These are phyloP conservation scores for Alternaria novae-zelandiae DNA, from an alignment of 2,329 filamentous ascomycete species.

Conservation along the genomic window DNA sequence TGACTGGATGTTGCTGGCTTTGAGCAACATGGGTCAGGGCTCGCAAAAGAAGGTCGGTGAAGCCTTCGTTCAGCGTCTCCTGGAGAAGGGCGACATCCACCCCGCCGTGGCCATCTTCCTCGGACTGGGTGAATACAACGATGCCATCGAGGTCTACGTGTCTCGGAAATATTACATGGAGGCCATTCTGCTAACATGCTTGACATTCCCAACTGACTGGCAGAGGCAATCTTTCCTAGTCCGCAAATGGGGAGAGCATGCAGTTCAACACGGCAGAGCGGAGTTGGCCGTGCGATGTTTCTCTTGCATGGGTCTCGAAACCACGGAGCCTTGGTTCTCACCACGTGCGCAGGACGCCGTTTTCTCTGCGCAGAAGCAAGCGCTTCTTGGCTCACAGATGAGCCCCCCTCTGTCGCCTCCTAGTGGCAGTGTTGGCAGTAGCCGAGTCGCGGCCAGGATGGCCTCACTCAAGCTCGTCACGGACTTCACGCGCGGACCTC, in stretches of 20 bases:
- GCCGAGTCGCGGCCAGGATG: constrained; percentile 72
- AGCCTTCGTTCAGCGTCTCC: constrained; percentile 85
- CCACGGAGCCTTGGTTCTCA: constrained; percentile 85
- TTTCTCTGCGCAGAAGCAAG: constrained; percentile 61
- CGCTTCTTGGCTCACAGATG: constrained; percentile 60
- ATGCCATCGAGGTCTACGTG: constrained; percentile 95
- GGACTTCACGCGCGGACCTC: constrained; percentile 67
- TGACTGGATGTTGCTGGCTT: constrained; percentile 95
- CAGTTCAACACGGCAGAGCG: constrained; percentile 84
- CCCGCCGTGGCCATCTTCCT: constrained; percentile 92
- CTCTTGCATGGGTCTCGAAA: constrained; percentile 85
- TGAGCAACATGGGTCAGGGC: constrained; percentile 79
- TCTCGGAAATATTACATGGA: constrained; percentile 93
- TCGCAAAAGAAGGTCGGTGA: constrained; percentile 91
- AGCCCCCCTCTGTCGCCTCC: constrained; percentile 79
- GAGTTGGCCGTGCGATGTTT: constrained; percentile 93
- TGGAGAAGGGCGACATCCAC: constrained; percentile 90
- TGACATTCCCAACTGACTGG: constrained; percentile 86
- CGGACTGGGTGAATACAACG: constrained; percentile 88
- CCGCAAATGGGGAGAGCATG: constrained; percentile 93
- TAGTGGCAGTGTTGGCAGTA: constrained; percentile 54
- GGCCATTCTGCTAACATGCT: constrained; percentile 83
- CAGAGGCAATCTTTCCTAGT: constrained; percentile 86
- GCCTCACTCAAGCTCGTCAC: constrained; percentile 91
- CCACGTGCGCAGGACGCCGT: constrained; percentile 73